Evolutionary conservation across 108 stramenopile genomes (phyloP), one percentile per base, ranked within the genome.

Genomic region (Fragilaria crotonensis): DNA sequence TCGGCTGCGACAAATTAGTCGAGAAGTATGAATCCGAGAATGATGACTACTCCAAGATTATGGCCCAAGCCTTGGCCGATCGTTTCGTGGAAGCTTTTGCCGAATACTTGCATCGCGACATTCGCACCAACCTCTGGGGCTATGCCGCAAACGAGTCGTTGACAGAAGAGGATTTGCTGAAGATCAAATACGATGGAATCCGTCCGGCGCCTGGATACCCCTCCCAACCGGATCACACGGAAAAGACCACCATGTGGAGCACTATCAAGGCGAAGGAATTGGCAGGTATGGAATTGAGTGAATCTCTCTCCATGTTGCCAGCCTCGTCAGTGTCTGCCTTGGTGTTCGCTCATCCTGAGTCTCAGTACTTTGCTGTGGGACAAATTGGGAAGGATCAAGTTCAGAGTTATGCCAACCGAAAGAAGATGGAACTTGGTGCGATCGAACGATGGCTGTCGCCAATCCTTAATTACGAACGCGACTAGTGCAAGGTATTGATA

Each of bases 71-170:
- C 22, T 67, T 99, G 21, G 96, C 96, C 3, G 98, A 97, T 65
- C 92, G 99, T 54, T 88, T 99, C 64, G 99, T 98, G 22, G 99
- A 99, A 76, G 99, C 99, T 5, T 98, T 97, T 78, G 99, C 99
- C n/a, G 99, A 99, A 76, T 89, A 90, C 60, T 62, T 99, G 30
- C 99, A 99, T 61, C 85, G 90, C 27, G 90, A 91, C 41, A 97
- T 99, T 33, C 94, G 99, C 33, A 66, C 70, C 41, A 83, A 96
- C 32, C 73, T 96, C 59, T 99, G 99, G 99, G 99, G 99, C 23
- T 98, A 97, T 72, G 97, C 97, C 29, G 59, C 79, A 44, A 79
- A 79, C 32, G 97, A 97, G 56, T 62, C 70, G 30, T 66, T 97
- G 48, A 64, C 80, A 47, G 90, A 94, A 53, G 82, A 78, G 27